Percentiles rank a stretch among this genome's conserved stretches.
These are phyloP conservation scores for Gymnopilus junonius DNA, from an alignment of 768 basidiomycete genomes.

Conservation along the genomic window DNA sequence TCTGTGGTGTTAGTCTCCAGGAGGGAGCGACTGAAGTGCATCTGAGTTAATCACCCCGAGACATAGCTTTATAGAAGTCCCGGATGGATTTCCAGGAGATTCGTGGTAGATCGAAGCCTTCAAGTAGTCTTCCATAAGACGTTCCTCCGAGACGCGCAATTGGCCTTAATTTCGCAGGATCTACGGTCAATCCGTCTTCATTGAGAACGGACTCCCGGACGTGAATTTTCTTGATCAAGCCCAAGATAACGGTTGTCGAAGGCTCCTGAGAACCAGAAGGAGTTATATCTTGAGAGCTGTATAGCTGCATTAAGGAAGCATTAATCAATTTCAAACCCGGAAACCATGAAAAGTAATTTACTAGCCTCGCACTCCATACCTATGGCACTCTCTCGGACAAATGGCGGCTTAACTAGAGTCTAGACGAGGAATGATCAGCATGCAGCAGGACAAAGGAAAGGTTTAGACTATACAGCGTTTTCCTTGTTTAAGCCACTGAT, in stretches of 20 bases:
- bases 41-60: slow-evolving; percentile 11
- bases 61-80: slow-evolving; percentile 30
- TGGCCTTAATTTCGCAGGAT: slow-evolving; percentile 51
- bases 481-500: slow-evolving; percentile 61
- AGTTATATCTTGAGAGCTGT: slow-evolving; percentile 52
- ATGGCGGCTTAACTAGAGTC: slow-evolving; percentile 52
- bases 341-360: slow-evolving; percentile 16
- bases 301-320: slow-evolving; percentile 40
- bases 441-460: not conserved
- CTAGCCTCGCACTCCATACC: slow-evolving; percentile 66
- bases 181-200: slow-evolving; percentile 43
- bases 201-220: slow-evolving; percentile 52
- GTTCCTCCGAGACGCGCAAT: slow-evolving; percentile 60
- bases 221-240: slow-evolving; percentile 58
- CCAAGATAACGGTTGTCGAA: slow-evolving; percentile 52
- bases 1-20: not conserved
- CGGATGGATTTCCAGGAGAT: slow-evolving; percentile 38
- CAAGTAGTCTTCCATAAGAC: slow-evolving; percentile 52
- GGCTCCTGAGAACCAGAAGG: slow-evolving; percentile 38
- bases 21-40: not conserved
- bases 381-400: slow-evolving; percentile 61
- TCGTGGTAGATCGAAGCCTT: slow-evolving; percentile 51
- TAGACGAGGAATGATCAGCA: slow-evolving; percentile 25
- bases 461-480: slow-evolving; percentile 48
- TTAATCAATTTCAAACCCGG: slow-evolving; percentile 3